Evolutionary conservation across 345 rosid genomes (phyloP).

Genomic region (Mercurialis annua): DNA sequence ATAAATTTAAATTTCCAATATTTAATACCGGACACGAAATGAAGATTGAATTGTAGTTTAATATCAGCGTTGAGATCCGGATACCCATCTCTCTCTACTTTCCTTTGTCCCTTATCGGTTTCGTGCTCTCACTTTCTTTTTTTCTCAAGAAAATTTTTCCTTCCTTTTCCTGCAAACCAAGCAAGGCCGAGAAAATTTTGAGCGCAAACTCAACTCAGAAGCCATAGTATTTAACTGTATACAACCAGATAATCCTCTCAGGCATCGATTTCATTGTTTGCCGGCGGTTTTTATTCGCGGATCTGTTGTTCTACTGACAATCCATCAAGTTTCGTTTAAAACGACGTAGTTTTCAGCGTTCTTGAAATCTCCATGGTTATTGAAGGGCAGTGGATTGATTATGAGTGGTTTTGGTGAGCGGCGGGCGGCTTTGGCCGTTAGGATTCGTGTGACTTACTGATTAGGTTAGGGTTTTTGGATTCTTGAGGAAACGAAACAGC

Average conservation of each 20-base stretch:
- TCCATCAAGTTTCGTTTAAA: not conserved
- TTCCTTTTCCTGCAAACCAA: slow-evolving; percentile 26
- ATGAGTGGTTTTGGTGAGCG: not conserved
- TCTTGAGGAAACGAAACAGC: too few relatives aligned
- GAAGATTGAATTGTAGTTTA: slow-evolving; percentile 37
- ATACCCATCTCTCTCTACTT: slow-evolving; percentile 14
- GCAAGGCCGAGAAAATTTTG: slow-evolving; percentile 20
- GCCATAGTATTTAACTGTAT: not conserved
- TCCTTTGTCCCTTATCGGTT: slow-evolving; percentile 49
- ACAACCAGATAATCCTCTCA: not conserved
- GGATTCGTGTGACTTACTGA: not conserved
- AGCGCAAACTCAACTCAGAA: not conserved
- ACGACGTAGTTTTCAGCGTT: not conserved
- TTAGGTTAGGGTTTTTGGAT: slow-evolving; percentile 7
- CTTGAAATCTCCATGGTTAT: not conserved
- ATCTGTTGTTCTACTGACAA: slow-evolving; percentile 4
- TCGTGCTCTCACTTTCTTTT: slow-evolving; percentile 27
- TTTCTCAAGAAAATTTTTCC: slow-evolving; percentile 18
- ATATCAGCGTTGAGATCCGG: slow-evolving; percentile 40
- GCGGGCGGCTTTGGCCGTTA: not conserved
- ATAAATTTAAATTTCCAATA: slow-evolving; percentile 5
- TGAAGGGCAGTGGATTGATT: slow-evolving; percentile 14
- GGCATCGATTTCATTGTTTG: not conserved
- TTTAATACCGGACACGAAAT: slow-evolving; percentile 43
- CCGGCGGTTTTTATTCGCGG: not conserved